phyloP scores from a whole-genome alignment of 352 stramenopile genomes.

The Pythium plurisporium region DNA sequence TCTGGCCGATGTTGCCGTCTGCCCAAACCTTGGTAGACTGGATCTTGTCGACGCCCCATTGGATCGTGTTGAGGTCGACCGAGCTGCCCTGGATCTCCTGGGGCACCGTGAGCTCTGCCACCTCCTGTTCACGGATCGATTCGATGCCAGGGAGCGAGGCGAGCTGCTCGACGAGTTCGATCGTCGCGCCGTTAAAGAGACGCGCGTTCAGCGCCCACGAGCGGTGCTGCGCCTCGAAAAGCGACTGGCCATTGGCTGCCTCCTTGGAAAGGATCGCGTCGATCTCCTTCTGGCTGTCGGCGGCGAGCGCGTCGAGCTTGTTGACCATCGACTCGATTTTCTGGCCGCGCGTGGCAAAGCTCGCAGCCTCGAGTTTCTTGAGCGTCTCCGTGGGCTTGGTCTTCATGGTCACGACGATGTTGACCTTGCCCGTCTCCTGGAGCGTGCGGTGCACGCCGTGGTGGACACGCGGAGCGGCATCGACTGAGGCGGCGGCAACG shows the following conservation, averaged over 20 bases:
- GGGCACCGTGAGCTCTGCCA: constrained; percentile 2
- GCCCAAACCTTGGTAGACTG: constrained; percentile 15
- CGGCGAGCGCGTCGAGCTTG: not conserved
- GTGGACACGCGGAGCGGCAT: not conserved
- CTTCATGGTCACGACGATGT: constrained; percentile 20
- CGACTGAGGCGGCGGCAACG: not conserved
- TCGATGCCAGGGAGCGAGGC: constrained; percentile 1
- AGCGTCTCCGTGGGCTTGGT: not conserved
- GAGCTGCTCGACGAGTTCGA: constrained; percentile 19
- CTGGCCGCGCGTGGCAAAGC: constrained; percentile 1
- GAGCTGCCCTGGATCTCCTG: not conserved
- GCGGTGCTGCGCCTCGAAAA: constrained; percentile 3
- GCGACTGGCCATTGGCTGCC: not conserved
- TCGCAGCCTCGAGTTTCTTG: not conserved
- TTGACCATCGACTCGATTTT: constrained; percentile 14
- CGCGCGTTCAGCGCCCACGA: constrained; percentile 22
- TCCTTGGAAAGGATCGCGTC: not conserved
- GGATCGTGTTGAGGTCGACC: not conserved
- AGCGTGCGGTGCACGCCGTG: constrained; percentile 15
- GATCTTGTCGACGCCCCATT: constrained; percentile 25
- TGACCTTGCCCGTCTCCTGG: not conserved
- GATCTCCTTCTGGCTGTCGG: not conserved
- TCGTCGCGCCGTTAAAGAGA: constrained; percentile 12
- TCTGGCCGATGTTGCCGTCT: constrained; percentile 6
- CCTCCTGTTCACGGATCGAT: constrained; percentile 15